Evolutionary conservation across 495 filamentous ascomycete species (phyloP).

Genomic region (Rhizodiscina lignyota): DNA sequence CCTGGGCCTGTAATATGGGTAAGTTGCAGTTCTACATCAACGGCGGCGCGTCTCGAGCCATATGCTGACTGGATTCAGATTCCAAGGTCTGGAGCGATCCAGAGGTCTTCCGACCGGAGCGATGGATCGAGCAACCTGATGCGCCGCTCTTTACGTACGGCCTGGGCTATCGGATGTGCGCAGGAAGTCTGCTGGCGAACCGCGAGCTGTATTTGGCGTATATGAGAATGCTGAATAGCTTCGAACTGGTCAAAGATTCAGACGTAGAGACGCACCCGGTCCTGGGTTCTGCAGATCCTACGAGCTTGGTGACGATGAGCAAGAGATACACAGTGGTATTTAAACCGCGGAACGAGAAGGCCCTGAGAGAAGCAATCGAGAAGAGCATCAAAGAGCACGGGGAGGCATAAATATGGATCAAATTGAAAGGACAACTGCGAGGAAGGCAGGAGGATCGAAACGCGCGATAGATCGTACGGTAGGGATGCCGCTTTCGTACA

Average conservation of each 20-base stretch:
- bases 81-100: constrained; percentile 41
- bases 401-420: too few relatives aligned
- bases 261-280: constrained; percentile 36
- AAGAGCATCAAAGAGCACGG: too few relatives aligned
- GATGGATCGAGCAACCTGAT: constrained; percentile 46
- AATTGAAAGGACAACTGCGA: too few relatives aligned
- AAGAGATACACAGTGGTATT: constrained; percentile 38
- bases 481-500: too few relatives aligned
- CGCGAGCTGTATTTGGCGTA: constrained; percentile 49
- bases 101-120: constrained; percentile 39
- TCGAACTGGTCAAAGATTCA: constrained; percentile 30
- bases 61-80: constrained; percentile 20
- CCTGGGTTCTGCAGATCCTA: constrained; percentile 36
- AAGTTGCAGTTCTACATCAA: constrained; percentile 6
- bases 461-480: too few relatives aligned
- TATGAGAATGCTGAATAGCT: constrained; percentile 41
- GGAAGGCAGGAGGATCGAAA: too few relatives aligned
- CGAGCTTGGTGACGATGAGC: constrained; percentile 40
- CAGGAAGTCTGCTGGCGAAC: constrained; percentile 44
- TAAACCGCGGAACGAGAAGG: constrained; percentile 31
- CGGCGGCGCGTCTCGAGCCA: neutral
- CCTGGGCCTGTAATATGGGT: constrained; percentile 50
- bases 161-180: constrained; percentile 50
- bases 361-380: constrained; percentile 21
- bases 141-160: constrained; percentile 45